phyloP scores from a whole-genome alignment of 164 flowering plant species.

The Vitis cinerea region DNA sequence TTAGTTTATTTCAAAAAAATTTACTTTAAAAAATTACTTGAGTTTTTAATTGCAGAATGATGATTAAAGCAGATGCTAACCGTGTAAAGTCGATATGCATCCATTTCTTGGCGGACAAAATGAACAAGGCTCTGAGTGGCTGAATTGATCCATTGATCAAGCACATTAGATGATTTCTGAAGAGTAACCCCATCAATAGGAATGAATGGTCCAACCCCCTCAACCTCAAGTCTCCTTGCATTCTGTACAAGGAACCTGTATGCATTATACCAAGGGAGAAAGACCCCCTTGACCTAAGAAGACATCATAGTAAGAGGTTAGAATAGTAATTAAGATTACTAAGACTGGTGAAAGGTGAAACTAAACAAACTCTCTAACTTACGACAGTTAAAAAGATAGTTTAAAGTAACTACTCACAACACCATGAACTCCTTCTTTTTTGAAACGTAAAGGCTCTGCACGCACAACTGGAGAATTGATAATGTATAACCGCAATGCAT shows the following conservation, averaged over 20 bases:
- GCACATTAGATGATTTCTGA: conserved; percentile 79
- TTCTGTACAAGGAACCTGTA: conserved; percentile 98
- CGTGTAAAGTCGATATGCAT: conserved; percentile 89
- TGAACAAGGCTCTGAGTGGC: conserved; percentile 92
- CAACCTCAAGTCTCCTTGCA: conserved; percentile 86
- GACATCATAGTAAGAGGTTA: conserved; percentile 2
- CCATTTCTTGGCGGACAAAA: conserved; percentile 95
- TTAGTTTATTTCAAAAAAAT: too few relatives aligned
- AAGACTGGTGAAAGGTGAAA: not conserved
- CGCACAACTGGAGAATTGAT: conserved; percentile 99
- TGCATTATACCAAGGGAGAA: conserved; percentile 99
- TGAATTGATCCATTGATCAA: conserved; percentile 98
- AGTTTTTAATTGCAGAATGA: not conserved
- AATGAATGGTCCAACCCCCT: conserved; percentile 65
- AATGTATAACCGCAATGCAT: conserved; percentile 87
- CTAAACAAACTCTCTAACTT: not conserved
- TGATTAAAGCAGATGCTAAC: conserved; percentile 27
- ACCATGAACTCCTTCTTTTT: conserved; percentile 88
- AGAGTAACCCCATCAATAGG: conserved; percentile 56
- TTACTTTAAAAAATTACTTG: too few relatives aligned
- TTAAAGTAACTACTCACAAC: conserved; percentile 56
- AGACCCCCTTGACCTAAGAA: conserved; percentile 89
- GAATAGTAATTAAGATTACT: not conserved
- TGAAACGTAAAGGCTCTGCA: conserved; percentile 89
- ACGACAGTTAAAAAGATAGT: not conserved